Evolutionary conservation across 768 basidiomycete species (phyloP).

Genomic region (Pisolithus sp.): DNA sequence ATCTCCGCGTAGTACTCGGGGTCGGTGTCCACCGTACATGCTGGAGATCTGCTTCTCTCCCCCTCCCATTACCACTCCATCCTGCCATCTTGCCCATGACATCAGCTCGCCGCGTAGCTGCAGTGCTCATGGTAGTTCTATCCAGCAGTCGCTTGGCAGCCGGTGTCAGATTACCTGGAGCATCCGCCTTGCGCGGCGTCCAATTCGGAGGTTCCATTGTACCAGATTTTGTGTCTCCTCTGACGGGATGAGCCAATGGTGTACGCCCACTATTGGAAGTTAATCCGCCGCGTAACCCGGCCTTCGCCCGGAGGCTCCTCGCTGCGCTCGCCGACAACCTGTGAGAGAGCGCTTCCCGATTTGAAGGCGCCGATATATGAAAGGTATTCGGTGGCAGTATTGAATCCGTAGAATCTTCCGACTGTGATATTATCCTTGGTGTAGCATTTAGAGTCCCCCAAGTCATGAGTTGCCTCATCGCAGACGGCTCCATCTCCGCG

Average conservation of each 20-base stretch:
- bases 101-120: slow-evolving; percentile 58
- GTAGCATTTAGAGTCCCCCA: slow-evolving; percentile 94
- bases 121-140: slow-evolving; percentile 59
- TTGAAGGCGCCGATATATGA: slow-evolving; percentile 68
- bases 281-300: slow-evolving; percentile 48
- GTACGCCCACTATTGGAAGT: slow-evolving; percentile 22
- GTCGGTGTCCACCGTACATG: slow-evolving; percentile 78
- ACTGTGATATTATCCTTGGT: slow-evolving; percentile 74
- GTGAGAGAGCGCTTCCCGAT: slow-evolving; percentile 75
- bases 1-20: slow-evolving; percentile 34
- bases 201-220: slow-evolving; percentile 75
- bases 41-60: slow-evolving; percentile 57
- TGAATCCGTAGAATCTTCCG: slow-evolving; percentile 46
- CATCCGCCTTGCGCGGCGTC: slow-evolving; percentile 73
- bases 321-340: slow-evolving; percentile 77
- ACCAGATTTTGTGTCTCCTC: slow-evolving; percentile 32
- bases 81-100: slow-evolving; percentile 52
- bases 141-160: slow-evolving; percentile 75
- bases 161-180: slow-evolving; percentile 75
- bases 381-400: slow-evolving; percentile 53
- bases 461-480: slow-evolving; percentile 92
- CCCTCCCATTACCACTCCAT: slow-evolving; percentile 44
- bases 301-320: slow-evolving; percentile 74
- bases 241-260: slow-evolving; percentile 32
- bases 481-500: slow-evolving; percentile 68